Conservation (phyloP, 306 rosid genomes). For the Citrullus amarus region DNA sequence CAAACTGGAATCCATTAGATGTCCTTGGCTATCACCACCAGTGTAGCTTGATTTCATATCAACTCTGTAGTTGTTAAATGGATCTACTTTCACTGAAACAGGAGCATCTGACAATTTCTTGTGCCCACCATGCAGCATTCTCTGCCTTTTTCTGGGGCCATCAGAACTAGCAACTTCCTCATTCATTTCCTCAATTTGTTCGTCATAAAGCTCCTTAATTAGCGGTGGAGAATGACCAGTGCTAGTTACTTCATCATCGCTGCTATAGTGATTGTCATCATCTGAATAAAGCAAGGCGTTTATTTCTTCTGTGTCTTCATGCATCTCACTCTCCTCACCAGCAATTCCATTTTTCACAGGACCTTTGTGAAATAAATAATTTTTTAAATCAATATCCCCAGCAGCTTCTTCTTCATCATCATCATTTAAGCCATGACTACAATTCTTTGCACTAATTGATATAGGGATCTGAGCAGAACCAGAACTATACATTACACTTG, state of each 20-base stretch:
- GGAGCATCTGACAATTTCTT: constrained; percentile 5
- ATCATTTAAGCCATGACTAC: constrained; percentile 18
- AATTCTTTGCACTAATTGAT: constrained; percentile 6
- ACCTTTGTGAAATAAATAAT: not conserved
- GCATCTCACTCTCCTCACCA: constrained; percentile 62
- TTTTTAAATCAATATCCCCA: constrained; percentile 5
- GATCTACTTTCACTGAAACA: constrained; percentile 7
- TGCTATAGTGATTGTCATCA: constrained; percentile 33
- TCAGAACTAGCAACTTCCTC: constrained; percentile 63
- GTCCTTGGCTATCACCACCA: constrained; percentile 14
- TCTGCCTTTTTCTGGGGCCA: constrained; percentile 43
- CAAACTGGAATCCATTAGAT: constrained; percentile 20
- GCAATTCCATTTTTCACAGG: constrained; percentile 20
- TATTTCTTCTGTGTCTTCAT: constrained; percentile 87
- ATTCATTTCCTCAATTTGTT: constrained; percentile 17
- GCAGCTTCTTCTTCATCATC: constrained; percentile 16
- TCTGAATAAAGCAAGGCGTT: constrained; percentile 89
- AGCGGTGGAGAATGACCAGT: constrained; percentile 94
- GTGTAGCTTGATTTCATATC: constrained; percentile 72
- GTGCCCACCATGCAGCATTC: constrained; percentile 6
- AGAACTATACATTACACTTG: constrained; percentile 47
- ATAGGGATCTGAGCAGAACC: constrained; percentile 29
- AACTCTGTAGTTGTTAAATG: constrained; percentile 8
- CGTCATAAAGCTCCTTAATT: constrained; percentile 33
- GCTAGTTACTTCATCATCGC: constrained; percentile 93